Evolutionary conservation across 306 rosid genomes (phyloP).

Genomic region (Medicago truncatula): DNA sequence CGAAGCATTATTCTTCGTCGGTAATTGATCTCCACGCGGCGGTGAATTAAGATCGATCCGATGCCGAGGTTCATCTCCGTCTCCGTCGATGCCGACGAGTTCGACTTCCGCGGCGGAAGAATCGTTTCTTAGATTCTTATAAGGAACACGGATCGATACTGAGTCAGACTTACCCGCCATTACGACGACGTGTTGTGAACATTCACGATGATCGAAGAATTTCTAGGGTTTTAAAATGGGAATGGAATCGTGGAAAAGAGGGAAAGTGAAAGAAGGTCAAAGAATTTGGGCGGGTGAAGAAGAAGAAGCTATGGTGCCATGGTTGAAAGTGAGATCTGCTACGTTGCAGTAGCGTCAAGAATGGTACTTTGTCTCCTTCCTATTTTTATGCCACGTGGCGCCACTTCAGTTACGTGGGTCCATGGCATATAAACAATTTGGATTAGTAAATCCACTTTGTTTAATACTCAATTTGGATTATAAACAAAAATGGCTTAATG

Average conservation of each 20-base stretch:
- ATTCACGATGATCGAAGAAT: constrained; percentile 32
- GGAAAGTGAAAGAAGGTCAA: constrained; percentile 43
- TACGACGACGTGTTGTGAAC: constrained; percentile 37
- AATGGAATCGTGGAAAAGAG: constrained; percentile 15
- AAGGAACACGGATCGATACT: constrained; percentile 77
- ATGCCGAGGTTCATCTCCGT: constrained; percentile 34
- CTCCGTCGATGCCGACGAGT: constrained; percentile 60
- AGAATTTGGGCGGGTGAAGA: constrained; percentile 55
- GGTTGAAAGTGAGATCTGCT: constrained; percentile 36
- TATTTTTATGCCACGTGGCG: constrained; percentile 44
- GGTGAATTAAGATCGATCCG: constrained; percentile 60
- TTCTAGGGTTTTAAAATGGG: constrained; percentile 32
- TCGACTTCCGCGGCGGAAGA: constrained; percentile 72
- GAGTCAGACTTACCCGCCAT: constrained; percentile 74
- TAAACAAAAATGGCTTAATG: too few relatives aligned
- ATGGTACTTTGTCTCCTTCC: constrained; percentile 21
- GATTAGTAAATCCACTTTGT: too few relatives aligned
- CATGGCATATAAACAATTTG: neutral
- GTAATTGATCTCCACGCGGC: constrained; percentile 41
- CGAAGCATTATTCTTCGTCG: constrained; percentile 45
- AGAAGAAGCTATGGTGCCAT: constrained; percentile 20
- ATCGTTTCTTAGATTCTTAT: constrained; percentile 68
- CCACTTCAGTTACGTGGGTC: neutral
- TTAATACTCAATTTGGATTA: too few relatives aligned
- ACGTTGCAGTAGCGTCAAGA: constrained; percentile 50